Evolutionary conservation across 768 basidiomycete species (phyloP), one percentile per base, ranked within the genome.

Genomic region (Mycena amicta): DNA sequence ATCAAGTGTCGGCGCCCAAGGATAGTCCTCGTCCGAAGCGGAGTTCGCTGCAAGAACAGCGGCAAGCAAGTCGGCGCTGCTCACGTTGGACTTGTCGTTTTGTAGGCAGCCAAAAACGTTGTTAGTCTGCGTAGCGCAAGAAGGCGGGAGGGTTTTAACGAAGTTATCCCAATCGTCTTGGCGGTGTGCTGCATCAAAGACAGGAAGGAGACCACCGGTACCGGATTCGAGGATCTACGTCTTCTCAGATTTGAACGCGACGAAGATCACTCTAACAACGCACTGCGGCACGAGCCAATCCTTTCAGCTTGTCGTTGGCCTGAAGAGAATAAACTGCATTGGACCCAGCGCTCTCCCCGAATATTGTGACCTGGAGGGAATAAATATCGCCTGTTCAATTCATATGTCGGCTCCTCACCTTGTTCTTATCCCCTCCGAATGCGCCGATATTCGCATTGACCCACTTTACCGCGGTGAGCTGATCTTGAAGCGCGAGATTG

Each of bases 351-450:
- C 74, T 76, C 62, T 80, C 70, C 0, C 80, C 79, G 69, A 46
- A 64, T 72, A 67, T 43, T 72, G 78, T 60, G 40, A 66, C 71
- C 26, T 25, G n/a, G 2, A n/a, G n/a, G n/a, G n/a, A n/a, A n/a
- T n/a, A n/a, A n/a, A n/a, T n/a, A n/a, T n/a, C n/a, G n/a, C n/a
- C n/a, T n/a, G n/a, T n/a, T n/a, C n/a, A n/a, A n/a, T n/a, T n/a
- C n/a, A n/a, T n/a, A n/a, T n/a, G n/a, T n/a, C n/a, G n/a, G n/a
- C n/a, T 31, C 37, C 25, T 15, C 5, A 77, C 78, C 68, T 78
- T 76, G 5, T 22, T 63, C 5, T 71, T 71, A 60, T 80, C 81
- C 20, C 86, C 86, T 2, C 83, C 82, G 64, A 86, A 87, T 0
- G 70, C 67, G 29, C 64, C 70, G 52, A 87, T 84, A 58, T 88